Conservation (phyloP, 176 grass and related monocot genomes). For the Chrysopogon serrulatus region DNA sequence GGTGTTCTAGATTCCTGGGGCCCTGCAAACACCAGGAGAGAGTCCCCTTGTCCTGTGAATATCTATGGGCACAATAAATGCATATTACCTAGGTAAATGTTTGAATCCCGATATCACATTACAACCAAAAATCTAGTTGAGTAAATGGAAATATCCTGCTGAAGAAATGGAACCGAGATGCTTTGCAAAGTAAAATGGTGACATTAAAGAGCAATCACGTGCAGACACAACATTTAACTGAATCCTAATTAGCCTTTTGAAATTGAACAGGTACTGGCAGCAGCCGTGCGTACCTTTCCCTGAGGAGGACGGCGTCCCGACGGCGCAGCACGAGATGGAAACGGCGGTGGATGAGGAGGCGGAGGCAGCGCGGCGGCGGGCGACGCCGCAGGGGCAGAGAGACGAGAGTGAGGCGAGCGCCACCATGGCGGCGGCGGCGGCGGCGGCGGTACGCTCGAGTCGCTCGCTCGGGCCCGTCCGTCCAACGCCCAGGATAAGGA, state of each 20-base stretch:
- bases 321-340: constrained; percentile 45
- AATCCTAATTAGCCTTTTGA: background rate
- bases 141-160: no score
- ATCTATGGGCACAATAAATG: background rate
- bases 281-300: constrained; percentile 24
- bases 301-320: constrained; percentile 23
- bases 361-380: constrained; percentile 11
- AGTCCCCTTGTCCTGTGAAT: background rate
- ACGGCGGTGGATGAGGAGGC: background rate
- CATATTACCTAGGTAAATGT: background rate
- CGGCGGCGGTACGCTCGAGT: background rate
- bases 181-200: background rate
- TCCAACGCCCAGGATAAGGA: background rate
- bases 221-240: background rate
- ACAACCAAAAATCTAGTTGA: no score
- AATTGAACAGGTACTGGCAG: background rate
- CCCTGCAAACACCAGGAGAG: constrained; percentile 14
- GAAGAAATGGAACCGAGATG: background rate
- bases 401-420: constrained; percentile 45
- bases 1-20: constrained; percentile 46
- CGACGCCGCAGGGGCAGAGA: constrained; percentile 34
- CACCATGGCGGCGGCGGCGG: constrained; percentile 37
- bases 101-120: background rate
- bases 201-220: background rate
- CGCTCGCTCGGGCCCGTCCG: background rate